Evolutionary conservation across 2,329 filamentous ascomycete species (phyloP), one percentile per base, ranked within the genome.

Genomic region (Aspergillus pseudoglaucus): DNA sequence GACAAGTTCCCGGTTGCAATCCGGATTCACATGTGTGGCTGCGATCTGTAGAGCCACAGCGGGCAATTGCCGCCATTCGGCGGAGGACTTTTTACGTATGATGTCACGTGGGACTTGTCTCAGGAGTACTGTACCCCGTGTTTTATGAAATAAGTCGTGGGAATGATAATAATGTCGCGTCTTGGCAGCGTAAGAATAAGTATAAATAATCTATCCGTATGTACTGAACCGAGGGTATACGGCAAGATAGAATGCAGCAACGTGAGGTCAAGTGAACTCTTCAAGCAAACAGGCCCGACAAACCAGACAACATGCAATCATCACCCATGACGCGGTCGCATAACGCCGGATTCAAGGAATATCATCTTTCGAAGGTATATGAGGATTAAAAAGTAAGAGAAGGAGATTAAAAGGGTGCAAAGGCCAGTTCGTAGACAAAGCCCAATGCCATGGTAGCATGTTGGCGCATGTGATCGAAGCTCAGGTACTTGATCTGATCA

Each of bases 391-490:
- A 46, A 27, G 23, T 17, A 9, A 6, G 33, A 3, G 33, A 17
- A 4, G n/a, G 6, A 23, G n/a, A 50, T 65, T 48, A 72, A 38
- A 90, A 87, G 50, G 87, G 75, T 17, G 87, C 82, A 72, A 88
- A 88, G 8, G 84, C 88, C 51, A 95, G 78, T 73, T 95, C 90
- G 60, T 90, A 91, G 4, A 84, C 88, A 57, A 95, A 78, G 4
- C 85, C 87, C 27, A 95, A 75, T 1, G 88, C 93, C 77, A 95
- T 79, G 65, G 83, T 85, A 18, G 88, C 88, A 69, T 95, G 90
- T 72, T 95, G 84, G 30, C 93, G 76, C 89, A 95, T 95, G 67
- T 95, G 90, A 64, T 90, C 83, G 64, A 94, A 95, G 58, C 83
- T 83, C 49, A 90, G 69, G 54, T 81, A 83, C 61, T 85, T 77